Conservation (phyloP, 805 yeast species). For the Ogataea neopini region DNA sequence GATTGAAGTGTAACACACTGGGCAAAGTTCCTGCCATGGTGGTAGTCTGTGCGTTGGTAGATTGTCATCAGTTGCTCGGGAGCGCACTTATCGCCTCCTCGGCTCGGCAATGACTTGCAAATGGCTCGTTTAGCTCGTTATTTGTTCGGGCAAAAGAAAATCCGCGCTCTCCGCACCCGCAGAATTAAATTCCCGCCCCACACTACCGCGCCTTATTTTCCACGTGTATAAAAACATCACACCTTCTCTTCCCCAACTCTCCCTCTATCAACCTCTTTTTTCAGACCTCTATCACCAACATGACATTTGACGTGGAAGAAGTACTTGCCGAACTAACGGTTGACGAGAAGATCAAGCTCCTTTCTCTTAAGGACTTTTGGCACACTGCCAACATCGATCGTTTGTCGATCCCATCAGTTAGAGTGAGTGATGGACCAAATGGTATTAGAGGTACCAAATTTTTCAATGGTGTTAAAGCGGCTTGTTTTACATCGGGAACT, state of each 20-base stretch:
- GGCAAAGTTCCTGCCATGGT: too few species aligned
- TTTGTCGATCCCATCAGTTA: constrained; percentile 37
- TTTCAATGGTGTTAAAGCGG: constrained; percentile 43
- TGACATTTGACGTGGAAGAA: constrained; percentile 25
- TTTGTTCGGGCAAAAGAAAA: background rate
- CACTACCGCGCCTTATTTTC: background rate
- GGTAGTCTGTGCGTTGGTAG: too few species aligned
- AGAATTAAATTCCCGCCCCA: background rate
- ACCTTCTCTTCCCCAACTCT: too few species aligned
- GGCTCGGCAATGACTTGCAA: too few species aligned
- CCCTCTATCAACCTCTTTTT: too few species aligned
- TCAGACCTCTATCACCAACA: background rate
- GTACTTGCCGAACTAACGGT: constrained; percentile 26
- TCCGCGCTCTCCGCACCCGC: background rate
- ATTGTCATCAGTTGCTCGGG: too few species aligned
- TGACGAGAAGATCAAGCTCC: constrained; percentile 34
- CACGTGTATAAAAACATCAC: background rate
- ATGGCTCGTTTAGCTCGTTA: too few species aligned
- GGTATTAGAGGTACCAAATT: constrained; percentile 49
- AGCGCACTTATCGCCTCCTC: too few species aligned
- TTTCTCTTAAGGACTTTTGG: constrained; percentile 42
- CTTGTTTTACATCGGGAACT: constrained; percentile 51
- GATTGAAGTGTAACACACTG: too few species aligned
- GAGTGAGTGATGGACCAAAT: constrained; percentile 49
- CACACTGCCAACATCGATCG: constrained; percentile 39